Percentiles rank a stretch among this genome's conserved stretches.
Conservation (phyloP, 2,329 filamentous ascomycete genomes). For the Saccharata proteae region DNA sequence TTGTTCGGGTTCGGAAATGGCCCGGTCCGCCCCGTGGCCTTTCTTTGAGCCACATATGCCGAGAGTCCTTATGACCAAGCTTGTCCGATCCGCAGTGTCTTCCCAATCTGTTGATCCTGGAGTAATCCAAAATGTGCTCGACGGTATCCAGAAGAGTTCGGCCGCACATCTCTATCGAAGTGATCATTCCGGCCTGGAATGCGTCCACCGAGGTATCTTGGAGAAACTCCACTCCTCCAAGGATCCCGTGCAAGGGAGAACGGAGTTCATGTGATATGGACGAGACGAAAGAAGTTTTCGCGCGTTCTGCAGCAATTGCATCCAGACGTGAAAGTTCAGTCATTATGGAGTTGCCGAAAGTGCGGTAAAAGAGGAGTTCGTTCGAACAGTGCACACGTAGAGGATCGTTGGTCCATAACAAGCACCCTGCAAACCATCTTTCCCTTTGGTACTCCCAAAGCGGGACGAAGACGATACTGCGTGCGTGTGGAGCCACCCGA, state of each 20-base stretch:
- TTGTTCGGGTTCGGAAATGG: too few relatives aligned
- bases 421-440: slow-evolving; percentile 24
- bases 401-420: slow-evolving; percentile 24
- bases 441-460: slow-evolving; percentile 27
- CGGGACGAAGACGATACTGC: slow-evolving; percentile 25
- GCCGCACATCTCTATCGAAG: slow-evolving; percentile 26
- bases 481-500: slow-evolving; percentile 16
- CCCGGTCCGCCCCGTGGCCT: too few relatives aligned
- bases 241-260: slow-evolving; percentile 6
- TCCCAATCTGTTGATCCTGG: slow-evolving; percentile 25
- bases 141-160: slow-evolving; percentile 31
- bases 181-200: slow-evolving; percentile 6
- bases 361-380: slow-evolving; percentile 25
- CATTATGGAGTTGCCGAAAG: slow-evolving; percentile 25
- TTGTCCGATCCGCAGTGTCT: too few relatives aligned
- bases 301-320: slow-evolving; percentile 7
- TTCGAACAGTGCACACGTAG: slow-evolving; percentile 24
- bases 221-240: slow-evolving; percentile 9
- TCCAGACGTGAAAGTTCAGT: slow-evolving; percentile 10
- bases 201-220: slow-evolving; percentile 11
- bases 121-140: slow-evolving; percentile 18
- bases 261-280: slow-evolving; percentile 27
- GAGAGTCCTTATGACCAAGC: too few relatives aligned
- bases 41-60: too few relatives aligned
- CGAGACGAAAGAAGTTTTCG: slow-evolving; percentile 22